Evolutionary conservation across 495 filamentous ascomycete genomes (phyloP), one percentile per base, ranked within the genome.

Genomic region (Neurospora sp.): DNA sequence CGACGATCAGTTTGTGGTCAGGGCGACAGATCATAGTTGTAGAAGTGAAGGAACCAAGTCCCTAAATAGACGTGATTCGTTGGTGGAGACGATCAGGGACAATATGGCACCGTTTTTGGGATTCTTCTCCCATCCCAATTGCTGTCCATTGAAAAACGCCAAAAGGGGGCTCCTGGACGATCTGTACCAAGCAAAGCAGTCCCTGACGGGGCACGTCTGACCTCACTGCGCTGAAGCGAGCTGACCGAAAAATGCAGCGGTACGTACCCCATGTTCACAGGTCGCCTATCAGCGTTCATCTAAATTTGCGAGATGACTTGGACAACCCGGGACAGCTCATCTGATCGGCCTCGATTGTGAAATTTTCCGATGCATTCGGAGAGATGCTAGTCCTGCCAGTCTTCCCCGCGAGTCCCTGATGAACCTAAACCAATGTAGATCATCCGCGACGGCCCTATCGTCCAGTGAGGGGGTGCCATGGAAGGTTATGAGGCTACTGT

Each of bases 181-280:
- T 66, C 53, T 18, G 12, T 35, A 61, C 20, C 69, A 16, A 16
- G 38, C 69, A 41, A 27, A 35, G 42, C 40, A 46, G 71, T 39
- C 16, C 71, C 71, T 72, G 69, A 73, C 39, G 61, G 59, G 40
- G 69, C 37, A 59, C 12, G 59, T 77, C 77, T 78, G 77, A 77
- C 71, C 75, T 77, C 74, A 77, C 72, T 42, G 71, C 75, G 75
- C 75, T 75, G 75, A 78, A 76, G 76, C 74, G 74, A 75, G 72
- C 73, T 69, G 71, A 68, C 48, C 16, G 35, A 38, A 72, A 59
- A 38, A 40, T 38, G 39, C n/a, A 69, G 27, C 53, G 31, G 69
- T 71, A 71, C 69, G 42, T 71, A 31, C 69, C 68, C 42, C 69
- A 10, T n/a, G 69, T 14, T 27, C 38, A 72, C 68, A 61, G 44